Conservation (phyloP, 768 basidiomycete species). For the Piloderma croceum region DNA sequence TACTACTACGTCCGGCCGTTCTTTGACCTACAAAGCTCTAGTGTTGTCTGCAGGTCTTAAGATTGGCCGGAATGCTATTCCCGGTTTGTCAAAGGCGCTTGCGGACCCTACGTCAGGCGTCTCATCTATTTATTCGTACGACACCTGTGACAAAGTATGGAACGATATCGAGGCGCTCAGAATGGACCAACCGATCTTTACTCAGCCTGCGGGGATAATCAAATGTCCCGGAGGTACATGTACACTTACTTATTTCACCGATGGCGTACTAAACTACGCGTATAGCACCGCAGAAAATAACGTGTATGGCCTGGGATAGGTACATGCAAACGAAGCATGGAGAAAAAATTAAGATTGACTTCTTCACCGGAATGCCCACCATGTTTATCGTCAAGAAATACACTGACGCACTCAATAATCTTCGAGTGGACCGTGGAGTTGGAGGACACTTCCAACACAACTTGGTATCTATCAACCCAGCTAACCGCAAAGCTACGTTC, state of each 20-base stretch:
- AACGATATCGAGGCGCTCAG: conserved; percentile 70
- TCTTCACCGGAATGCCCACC: conserved; percentile 86
- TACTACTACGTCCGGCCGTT: conserved; percentile 63
- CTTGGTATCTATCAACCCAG: conserved; percentile 65
- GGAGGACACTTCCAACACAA: conserved; percentile 81
- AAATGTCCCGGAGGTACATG: conserved; percentile 88
- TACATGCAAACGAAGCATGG: conserved; percentile 56
- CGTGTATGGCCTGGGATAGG: conserved; percentile 96
- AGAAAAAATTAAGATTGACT: conserved; percentile 59
- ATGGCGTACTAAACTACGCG: conserved; percentile 5
- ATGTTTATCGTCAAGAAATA: conserved; percentile 99
- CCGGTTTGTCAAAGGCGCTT: conserved; percentile 71
- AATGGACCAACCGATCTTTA: conserved; percentile 84
- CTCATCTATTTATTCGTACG: conserved; percentile 88
- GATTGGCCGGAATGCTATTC: conserved; percentile 74
- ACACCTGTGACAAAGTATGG: conserved; percentile 88
- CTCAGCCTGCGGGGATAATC: conserved; percentile 86
- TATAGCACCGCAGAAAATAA: conserved; percentile 81
- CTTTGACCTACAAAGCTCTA: conserved; percentile 74
- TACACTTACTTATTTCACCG: no score
- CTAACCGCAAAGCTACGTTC: conserved; percentile 80
- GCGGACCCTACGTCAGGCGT: conserved; percentile 75
- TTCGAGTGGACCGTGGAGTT: conserved; percentile 76
- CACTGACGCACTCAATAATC: conserved; percentile 73
- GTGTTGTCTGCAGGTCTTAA: conserved; percentile 88